Conservation (phyloP, 768 basidiomycete species). For the Tubosaeta brunneosetosa region DNA sequence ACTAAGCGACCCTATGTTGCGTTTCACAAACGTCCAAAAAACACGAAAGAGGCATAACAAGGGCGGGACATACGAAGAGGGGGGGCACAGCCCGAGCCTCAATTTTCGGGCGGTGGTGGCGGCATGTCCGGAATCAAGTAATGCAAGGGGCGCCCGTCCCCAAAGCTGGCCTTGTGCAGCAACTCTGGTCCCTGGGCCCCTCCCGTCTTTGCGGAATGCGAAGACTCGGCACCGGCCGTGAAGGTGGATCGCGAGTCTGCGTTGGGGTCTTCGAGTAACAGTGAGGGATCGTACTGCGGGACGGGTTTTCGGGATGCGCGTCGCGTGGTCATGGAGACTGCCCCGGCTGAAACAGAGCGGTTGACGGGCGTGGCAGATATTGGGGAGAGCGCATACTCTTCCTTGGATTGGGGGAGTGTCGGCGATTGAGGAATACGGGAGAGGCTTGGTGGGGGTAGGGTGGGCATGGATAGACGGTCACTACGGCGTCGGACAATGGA, state of each 20-base stretch:
- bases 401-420: slow-evolving; percentile 10
- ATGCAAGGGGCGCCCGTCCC: slow-evolving; percentile 44
- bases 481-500: slow-evolving; percentile 19
- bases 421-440: slow-evolving; percentile 16
- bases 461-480: slow-evolving; percentile 30
- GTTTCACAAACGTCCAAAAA: not conserved
- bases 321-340: slow-evolving; percentile 20
- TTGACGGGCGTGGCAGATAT: slow-evolving; percentile 18
- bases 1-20: not conserved
- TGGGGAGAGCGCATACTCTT: slow-evolving; percentile 31
- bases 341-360: slow-evolving; percentile 27
- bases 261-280: slow-evolving; percentile 21
- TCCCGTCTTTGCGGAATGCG: slow-evolving; percentile 19
- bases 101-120: slow-evolving; percentile 25
- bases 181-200: slow-evolving; percentile 20
- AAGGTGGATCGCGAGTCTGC: slow-evolving; percentile 20
- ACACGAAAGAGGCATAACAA: not conserved
- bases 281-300: slow-evolving; percentile 43
- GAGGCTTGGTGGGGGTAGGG: slow-evolving; percentile 12
- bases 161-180: slow-evolving; percentile 43
- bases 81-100: slow-evolving; percentile 7
- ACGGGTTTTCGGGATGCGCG: slow-evolving; percentile 51
- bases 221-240: slow-evolving; percentile 24
- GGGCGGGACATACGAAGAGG: not conserved
- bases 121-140: slow-evolving; percentile 62